Evolutionary conservation across 352 stramenopile species (phyloP), one percentile per base, ranked within the genome.

Genomic region (Saprolegnia diclina): DNA sequence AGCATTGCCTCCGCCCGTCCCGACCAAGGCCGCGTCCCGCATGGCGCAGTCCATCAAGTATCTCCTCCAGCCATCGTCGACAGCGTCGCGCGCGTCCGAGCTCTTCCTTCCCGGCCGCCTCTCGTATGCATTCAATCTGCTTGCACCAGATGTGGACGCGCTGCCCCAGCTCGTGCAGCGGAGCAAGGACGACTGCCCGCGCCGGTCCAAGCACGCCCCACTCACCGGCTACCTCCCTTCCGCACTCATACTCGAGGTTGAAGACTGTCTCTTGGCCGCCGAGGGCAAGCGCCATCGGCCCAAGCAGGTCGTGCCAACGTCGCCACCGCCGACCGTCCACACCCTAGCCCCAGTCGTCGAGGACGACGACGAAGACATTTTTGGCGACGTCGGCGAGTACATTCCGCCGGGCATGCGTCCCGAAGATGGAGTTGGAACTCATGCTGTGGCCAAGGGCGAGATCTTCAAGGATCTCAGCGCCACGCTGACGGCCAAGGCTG

Each of bases 381-480:
- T 92, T 52, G 77, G 80, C 0, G 79, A 91, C 24, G 81, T 80
- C 14, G 81, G 81, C 1, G 81, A 90, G 21, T 91, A 91, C 61
- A 74, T 92, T 4, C 85, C 85, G 77, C 89, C n/a, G 72, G 79
- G 40, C 80, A 82, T 9, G 62, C 21, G 26, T 46, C 7, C 38
- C 13, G 56, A 64, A 32, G 56, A 64, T 21, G 73, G 78, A 21
- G 71, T 75, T 21, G 26, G 71, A 7, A 59, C 65, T 1, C 7
- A 54, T n/a, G 63, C 67, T 0, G 37, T 21, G 16, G 38, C 42
- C 0, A 73, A 74, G 32, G 72, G 74, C 16, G 55, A 78, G 1
- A 91, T 91, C 59, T 92, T 92, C 44, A 71, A 73, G 5, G 85
- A 91, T 46, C 57, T 92, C 14, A 92, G 85, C 50, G 85, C 83